Evolutionary conservation across 768 basidiomycete genomes (phyloP), one percentile per base, ranked within the genome.

Genomic region (Pulveroboletus frians): DNA sequence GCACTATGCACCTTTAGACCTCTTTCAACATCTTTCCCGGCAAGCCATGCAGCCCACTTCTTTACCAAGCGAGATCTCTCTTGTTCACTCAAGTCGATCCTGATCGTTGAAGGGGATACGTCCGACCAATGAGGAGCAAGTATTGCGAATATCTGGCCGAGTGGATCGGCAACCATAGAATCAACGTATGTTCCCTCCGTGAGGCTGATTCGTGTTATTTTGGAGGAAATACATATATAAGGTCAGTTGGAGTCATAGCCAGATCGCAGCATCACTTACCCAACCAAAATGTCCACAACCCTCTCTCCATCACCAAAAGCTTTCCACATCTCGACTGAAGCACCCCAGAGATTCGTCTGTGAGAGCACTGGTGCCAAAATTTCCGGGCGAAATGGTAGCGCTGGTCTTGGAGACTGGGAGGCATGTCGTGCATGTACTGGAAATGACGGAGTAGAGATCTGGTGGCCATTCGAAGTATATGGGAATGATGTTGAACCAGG

Each of bases 11-110:
- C 91, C 71, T 82, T 81, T 21, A 96, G 65, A 4, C 84, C 91
- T 38, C 76, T 78, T 21, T 85, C 82, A 1, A 80, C 71, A 65
- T 89, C 82, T 32, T 76, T 76, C 55, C 76, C 79, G 3, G 83
- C 76, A 18, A 96, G 68, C 92, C 93, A 95, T 8, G 89, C 68
- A 3, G 80, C 85, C 83, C 92, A 93, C 44, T 78, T 75, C 52
- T 85, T 82, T 4, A 81, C 78, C 45, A 92, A 59, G 3, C 69
- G 59, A 21, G 79, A 58, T 89, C 83, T 50, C 74, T 78, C 55
- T 2, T 38, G 46, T 52, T 68, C 54, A n/a, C 36, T 34, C 9
- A 50, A 9, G n/a, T n/a, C 2, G 5, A 26, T 34, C 30, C 52
- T 53, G 3, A 30, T 27, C 10, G 32, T 23, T 17, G 43, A 21